Conservation (phyloP, 805 yeast species). For the Cyberlindnera maritima region DNA sequence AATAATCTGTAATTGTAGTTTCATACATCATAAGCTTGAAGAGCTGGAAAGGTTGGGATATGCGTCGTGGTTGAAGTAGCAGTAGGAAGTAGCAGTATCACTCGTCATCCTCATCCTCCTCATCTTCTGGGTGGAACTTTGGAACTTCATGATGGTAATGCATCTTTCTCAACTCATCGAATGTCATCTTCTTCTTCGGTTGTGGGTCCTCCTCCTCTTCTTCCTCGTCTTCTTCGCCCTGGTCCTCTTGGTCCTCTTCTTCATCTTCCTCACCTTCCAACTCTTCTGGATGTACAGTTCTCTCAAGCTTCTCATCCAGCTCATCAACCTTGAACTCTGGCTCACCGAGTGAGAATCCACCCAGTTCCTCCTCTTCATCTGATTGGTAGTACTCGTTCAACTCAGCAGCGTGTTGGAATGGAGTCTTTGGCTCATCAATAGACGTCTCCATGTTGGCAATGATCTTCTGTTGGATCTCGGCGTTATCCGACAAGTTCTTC, state of each 20-base stretch:
- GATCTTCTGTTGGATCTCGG: constrained; percentile 65
- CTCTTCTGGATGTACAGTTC: constrained; percentile 12
- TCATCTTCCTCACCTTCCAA: constrained; percentile 29
- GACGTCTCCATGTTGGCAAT: constrained; percentile 45
- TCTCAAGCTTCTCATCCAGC: constrained; percentile 15
- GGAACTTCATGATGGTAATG: constrained; percentile 24
- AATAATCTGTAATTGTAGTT: neutral
- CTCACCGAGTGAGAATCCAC: constrained; percentile 56
- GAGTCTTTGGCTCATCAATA: constrained; percentile 94
- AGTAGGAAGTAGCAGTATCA: too few species aligned
- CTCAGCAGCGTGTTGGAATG: constrained; percentile 82
- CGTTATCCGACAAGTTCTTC: constrained; percentile 59
- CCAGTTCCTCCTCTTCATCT: constrained; percentile 49
- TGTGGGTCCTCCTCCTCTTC: constrained; percentile 18
- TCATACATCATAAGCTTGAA: neutral
- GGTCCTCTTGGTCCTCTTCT: too few species aligned
- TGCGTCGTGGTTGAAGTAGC: too few species aligned
- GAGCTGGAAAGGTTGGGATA: neutral
- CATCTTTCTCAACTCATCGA: constrained; percentile 26
- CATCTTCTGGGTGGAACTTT: constrained; percentile 8
- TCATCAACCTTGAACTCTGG: constrained; percentile 43
- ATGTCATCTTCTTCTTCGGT: constrained; percentile 46
- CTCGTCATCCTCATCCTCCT: constrained; percentile 12
- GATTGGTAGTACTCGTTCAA: constrained; percentile 78
- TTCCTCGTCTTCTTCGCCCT: constrained; percentile 18